Base-by-base conservation (phyloP, 2,329 filamentous ascomycete genomes). In the Microdochium nivale region DNA sequence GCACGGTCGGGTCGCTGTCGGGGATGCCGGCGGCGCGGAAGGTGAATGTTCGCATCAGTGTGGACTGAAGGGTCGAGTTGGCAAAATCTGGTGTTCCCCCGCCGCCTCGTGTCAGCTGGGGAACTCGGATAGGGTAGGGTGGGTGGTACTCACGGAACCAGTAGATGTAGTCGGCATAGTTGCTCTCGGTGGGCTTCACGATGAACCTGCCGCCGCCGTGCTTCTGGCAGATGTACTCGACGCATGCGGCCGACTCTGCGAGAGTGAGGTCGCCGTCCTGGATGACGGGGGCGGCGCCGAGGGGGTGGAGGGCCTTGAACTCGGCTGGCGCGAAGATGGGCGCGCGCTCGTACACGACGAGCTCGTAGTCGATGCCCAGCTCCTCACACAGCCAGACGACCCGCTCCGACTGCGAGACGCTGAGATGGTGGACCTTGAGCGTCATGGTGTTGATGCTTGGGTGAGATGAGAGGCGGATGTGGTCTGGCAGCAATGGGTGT, bases 371-470 rank as follows among this genome's bases (percentile, higher is more conserved):
- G 49, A 87, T 65, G 48, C 66, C 64, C 19, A 86, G 76, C 63
- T 87, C 83, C 63, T 87, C 83, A 62, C 80, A 80, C 47, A 86
- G 75, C 75, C 79, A 86, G 59, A 78, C 67, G 49, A 86, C 72
- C 40, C 83, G 80, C 62, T 86, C 82, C 33, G 81, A 84, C 62
- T 86, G 81, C 11, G 79, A 81, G 62, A 71, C 59, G 47, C 72
- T 68, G n/a, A 81, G 74, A 57, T 82, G 78, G 59, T 81, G 77
- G 21, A 80, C 57, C 27, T 63, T 65, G 44, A 78, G 46, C 24
- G 46, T 44, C 40, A 44, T 44, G n/a, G 21, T 40, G 35, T 30
- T 30, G 27, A 30, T 5, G 27, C 5, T 5, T 11, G 27, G 27
- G 27, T 30, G 11, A 30, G 11, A 11, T 30, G 27, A 11, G 27